phyloP scores from a whole-genome alignment of 208 protist species.

The Lotmaria passim region DNA sequence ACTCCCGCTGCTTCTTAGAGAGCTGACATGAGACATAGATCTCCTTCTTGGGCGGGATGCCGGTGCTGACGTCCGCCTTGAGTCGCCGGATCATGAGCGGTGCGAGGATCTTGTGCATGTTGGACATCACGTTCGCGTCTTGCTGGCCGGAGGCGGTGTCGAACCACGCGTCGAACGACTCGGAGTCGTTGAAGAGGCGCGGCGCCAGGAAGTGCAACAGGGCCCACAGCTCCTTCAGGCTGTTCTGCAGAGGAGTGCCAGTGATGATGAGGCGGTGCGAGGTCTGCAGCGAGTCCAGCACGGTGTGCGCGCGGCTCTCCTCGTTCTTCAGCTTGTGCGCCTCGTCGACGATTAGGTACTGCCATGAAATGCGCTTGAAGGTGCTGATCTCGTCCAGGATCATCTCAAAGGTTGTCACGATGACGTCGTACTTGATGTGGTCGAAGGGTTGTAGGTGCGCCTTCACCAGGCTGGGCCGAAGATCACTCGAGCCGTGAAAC shows the following conservation, averaged over 20 bases:
- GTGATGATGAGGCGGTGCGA: slow-evolving; percentile 97
- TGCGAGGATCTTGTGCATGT: slow-evolving; percentile 92
- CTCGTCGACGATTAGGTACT: slow-evolving; percentile 99
- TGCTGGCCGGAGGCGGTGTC: slow-evolving; percentile 84
- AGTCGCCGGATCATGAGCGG: slow-evolving; percentile 97
- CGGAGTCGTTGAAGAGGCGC: slow-evolving; percentile 85
- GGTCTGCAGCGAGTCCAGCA: slow-evolving; percentile 72
- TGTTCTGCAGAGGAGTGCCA: slow-evolving; percentile 98
- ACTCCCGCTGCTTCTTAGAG: slow-evolving; percentile 94
- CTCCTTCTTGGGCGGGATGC: slow-evolving; percentile 98
- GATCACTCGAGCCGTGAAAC: slow-evolving; percentile 95
- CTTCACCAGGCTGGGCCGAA: slow-evolving; percentile 83
- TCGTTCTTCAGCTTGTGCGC: slow-evolving; percentile 97
- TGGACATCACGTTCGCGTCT: slow-evolving; percentile 80
- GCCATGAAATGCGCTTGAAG: slow-evolving; percentile 93
- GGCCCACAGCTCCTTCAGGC: slow-evolving; percentile 96
- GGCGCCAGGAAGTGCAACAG: slow-evolving; percentile 96
- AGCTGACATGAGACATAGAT: slow-evolving; percentile 96
- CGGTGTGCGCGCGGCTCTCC: slow-evolving; percentile 70
- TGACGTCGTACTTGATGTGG: slow-evolving; percentile 87
- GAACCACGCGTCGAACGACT: slow-evolving; percentile 95
- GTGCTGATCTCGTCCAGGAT: slow-evolving; percentile 88
- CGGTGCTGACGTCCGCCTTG: slow-evolving; percentile 96
- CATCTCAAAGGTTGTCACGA: slow-evolving; percentile 98
- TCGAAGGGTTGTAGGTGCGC: slow-evolving; percentile 62